phyloP scores from a whole-genome alignment of 2,329 filamentous ascomycete species.

The Botrytis hyacinthi region DNA sequence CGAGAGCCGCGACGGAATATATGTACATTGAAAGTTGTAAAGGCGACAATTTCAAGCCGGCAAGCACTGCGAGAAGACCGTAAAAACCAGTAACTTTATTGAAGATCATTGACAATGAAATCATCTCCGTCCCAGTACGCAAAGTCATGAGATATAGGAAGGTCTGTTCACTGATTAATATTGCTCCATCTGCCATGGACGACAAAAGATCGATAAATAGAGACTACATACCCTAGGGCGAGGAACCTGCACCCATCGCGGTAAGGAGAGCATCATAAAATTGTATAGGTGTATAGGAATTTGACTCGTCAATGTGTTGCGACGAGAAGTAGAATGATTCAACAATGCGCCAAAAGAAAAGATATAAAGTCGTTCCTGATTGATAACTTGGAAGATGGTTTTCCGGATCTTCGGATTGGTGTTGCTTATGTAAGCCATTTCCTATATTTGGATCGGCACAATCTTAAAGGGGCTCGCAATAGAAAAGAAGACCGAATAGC shows the following conservation, averaged over 20 bases:
- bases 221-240: slow-evolving; percentile 35
- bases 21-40: slow-evolving; percentile 90
- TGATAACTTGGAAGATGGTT: slow-evolving; percentile 15
- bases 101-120: slow-evolving; percentile 77
- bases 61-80: slow-evolving; percentile 83
- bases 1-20: slow-evolving; percentile 74
- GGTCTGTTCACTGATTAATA: slow-evolving; percentile 51
- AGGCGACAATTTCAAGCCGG: slow-evolving; percentile 77
- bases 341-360: not conserved
- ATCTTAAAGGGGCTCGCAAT: not conserved
- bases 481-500: not conserved
- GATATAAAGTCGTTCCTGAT: slow-evolving; percentile 1
- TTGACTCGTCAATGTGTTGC: slow-evolving; percentile 12
- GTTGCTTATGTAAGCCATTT: slow-evolving; percentile 1
- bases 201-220: slow-evolving; percentile 12
- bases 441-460: slow-evolving; percentile 12
- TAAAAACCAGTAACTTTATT: slow-evolving; percentile 93
- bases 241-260: slow-evolving; percentile 36
- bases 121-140: slow-evolving; percentile 81
- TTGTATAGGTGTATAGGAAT: too few relatives aligned
- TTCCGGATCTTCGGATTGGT: slow-evolving; percentile 14
- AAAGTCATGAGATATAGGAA: slow-evolving; percentile 86
- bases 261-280: slow-evolving; percentile 32
- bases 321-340: not conserved
- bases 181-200: not conserved